Evolutionary conservation across 495 filamentous ascomycete genomes (phyloP).

Genomic region (Penicillium atrosanguineum): DNA sequence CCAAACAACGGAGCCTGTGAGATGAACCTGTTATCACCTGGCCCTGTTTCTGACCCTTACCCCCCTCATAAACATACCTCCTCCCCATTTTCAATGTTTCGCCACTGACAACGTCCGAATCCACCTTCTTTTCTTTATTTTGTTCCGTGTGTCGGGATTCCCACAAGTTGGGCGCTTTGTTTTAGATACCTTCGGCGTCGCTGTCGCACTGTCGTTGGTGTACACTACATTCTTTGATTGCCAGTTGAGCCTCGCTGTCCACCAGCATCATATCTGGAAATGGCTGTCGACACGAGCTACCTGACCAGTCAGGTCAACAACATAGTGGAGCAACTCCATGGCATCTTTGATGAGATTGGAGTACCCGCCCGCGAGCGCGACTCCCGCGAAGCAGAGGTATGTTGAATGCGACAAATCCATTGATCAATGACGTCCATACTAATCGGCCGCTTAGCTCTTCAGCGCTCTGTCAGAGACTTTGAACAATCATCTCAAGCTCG

Average conservation of each 20-base stretch:
- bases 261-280: constrained; percentile 31
- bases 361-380: constrained; percentile 88
- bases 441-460: constrained; percentile 61
- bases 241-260: constrained; percentile 3
- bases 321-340: constrained; percentile 86
- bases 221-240: constrained; percentile 19
- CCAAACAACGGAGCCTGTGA: constrained; percentile 23
- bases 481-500: constrained; percentile 75
- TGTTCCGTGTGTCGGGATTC: constrained; percentile 18
- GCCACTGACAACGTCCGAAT: constrained; percentile 14
- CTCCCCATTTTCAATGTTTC: constrained; percentile 21
- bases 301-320: constrained; percentile 89
- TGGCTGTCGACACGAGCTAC: constrained; percentile 89
- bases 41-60: constrained; percentile 14
- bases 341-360: constrained; percentile 94
- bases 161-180: constrained; percentile 18
- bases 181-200: constrained; percentile 19
- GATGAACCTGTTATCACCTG: constrained; percentile 28
- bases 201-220: constrained; percentile 17
- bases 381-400: constrained; percentile 78
- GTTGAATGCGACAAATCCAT: constrained; percentile 13
- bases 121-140: constrained; percentile 26
- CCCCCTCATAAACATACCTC: constrained; percentile 29
- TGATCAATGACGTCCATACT: neutral
- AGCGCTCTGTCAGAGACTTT: constrained; percentile 82